Conservation (phyloP, 352 stramenopile genomes). For the Phytophthora pisi region DNA sequence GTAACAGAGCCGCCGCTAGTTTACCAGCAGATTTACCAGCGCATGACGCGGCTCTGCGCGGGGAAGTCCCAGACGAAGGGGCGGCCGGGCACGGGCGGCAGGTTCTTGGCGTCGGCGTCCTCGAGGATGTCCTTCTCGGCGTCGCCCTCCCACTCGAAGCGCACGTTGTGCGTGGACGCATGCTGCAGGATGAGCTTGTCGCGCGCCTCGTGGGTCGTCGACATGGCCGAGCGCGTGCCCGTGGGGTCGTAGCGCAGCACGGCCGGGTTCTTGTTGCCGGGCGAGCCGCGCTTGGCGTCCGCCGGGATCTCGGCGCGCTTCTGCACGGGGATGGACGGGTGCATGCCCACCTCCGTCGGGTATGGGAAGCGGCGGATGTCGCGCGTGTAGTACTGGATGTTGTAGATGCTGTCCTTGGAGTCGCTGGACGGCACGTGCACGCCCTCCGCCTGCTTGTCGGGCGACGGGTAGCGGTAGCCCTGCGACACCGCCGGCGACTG, state of each 20-base stretch:
- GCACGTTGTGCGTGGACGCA: constrained; percentile 77
- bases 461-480: constrained; percentile 81
- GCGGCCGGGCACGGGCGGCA: constrained; percentile 69
- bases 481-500: constrained; percentile 70
- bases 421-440: constrained; percentile 76
- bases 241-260: constrained; percentile 86
- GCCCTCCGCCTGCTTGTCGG: constrained; percentile 65
- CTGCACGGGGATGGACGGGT: constrained; percentile 68
- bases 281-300: constrained; percentile 70
- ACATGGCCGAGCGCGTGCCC: constrained; percentile 88
- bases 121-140: constrained; percentile 76
- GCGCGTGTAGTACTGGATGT: constrained; percentile 91
- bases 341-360: constrained; percentile 70
- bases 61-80: constrained; percentile 79
- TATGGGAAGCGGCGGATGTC: constrained; percentile 77
- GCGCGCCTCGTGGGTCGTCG: constrained; percentile 74
- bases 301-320: constrained; percentile 69
- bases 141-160: constrained; percentile 80
- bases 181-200: constrained; percentile 77
- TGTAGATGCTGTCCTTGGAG: constrained; percentile 84
- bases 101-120: constrained; percentile 75
- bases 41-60: constrained; percentile 60
- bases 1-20: neutral
- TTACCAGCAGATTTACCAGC: constrained; percentile 55
- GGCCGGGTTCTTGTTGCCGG: constrained; percentile 88